Evolutionary conservation across 345 rosid species (phyloP), one percentile per base, ranked within the genome.

Genomic region (Barbarea vulgaris): DNA sequence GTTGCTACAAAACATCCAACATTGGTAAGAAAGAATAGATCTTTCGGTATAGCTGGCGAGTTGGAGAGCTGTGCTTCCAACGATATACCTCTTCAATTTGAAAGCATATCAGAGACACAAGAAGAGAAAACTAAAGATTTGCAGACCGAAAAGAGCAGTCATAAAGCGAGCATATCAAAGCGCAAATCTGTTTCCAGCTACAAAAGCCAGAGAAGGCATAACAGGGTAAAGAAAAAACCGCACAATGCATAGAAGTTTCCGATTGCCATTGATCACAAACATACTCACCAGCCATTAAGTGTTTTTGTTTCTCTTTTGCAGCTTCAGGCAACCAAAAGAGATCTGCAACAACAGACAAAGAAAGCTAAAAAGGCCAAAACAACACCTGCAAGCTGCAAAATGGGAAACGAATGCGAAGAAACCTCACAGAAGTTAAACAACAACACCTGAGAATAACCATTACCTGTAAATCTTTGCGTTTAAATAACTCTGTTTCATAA

Each of bases 51-150:
- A 39, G 84, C 83, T 17, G 83, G 87, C 2, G 98, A 90, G 79
- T 80, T 71, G 76, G 98, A 89, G 76, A 93, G 98, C 10, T 91
- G 94, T 22, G 97, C 96, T 61, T 91, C 98, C 22, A 93, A 93
- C 48, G 93, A 91, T 33, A 81, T 89, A 22, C 70, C 92, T 11
- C 76, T 85, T 55, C 91, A 86, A 18, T 69, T 81, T 11, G 87
- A 86, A n/a, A 74, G 74, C 79, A 58, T 69, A 53, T 67, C 85
- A 50, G 33, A 76, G 25, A 72, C 67, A 7, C 42, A 72, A 33
- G 48, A 79, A 17, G 76, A 76, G 15, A 73, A 73, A 37, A 56
- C 47, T 14, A 65, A 80, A 31, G 80, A 15, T 59, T 50, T 64
- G 31, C 73, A 64, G 55, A 82, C 78, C n/a, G 14, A 50, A 28